Percentiles rank a stretch among this genome's conserved stretches.
phyloP scores from a whole-genome alignment of 495 filamentous ascomycete genomes.

The Pyronema omphalodes region DNA sequence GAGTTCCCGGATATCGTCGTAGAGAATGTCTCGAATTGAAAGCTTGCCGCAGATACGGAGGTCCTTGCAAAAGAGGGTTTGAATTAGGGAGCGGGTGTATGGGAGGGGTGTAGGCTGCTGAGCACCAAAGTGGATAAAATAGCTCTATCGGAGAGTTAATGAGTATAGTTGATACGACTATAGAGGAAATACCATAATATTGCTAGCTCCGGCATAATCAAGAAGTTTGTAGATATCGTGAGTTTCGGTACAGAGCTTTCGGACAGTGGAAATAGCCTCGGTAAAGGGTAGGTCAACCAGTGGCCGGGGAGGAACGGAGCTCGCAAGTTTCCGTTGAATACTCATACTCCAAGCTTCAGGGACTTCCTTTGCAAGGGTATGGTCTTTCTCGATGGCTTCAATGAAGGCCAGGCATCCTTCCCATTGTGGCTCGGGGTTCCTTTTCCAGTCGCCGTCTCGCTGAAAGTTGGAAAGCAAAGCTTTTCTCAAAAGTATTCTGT shows the following conservation, averaged over 20 bases:
- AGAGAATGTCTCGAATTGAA: constrained; percentile 53
- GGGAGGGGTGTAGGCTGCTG: constrained; percentile 66
- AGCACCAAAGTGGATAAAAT: constrained; percentile 49
- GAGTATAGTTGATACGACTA: neutral
- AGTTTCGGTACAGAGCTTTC: constrained; percentile 54
- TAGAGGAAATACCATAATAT: constrained; percentile 39
- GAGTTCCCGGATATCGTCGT: constrained; percentile 57
- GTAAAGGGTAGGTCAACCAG: constrained; percentile 60
- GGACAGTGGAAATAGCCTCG: constrained; percentile 51
- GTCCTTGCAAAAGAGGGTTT: constrained; percentile 55
- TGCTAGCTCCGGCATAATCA: constrained; percentile 47
- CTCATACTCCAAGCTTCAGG: constrained; percentile 72
- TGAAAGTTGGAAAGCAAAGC: constrained; percentile 39
- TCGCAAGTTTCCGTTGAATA: constrained; percentile 73
- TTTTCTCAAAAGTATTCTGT: constrained; percentile 44
- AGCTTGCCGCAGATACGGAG: constrained; percentile 45
- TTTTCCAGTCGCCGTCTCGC: constrained; percentile 29
- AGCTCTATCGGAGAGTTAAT: neutral
- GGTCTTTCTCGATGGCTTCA: constrained; percentile 35
- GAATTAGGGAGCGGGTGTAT: constrained; percentile 66
- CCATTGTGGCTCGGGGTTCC: constrained; percentile 28
- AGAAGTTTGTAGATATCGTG: constrained; percentile 47
- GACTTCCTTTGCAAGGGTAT: constrained; percentile 44
- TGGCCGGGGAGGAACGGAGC: constrained; percentile 78
- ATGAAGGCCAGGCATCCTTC: constrained; percentile 30